Percentiles rank a stretch among this genome's conserved stretches.
Evolutionary conservation across 1,139 yeast genomes (phyloP).

Genomic region (Taphrina communis): DNA sequence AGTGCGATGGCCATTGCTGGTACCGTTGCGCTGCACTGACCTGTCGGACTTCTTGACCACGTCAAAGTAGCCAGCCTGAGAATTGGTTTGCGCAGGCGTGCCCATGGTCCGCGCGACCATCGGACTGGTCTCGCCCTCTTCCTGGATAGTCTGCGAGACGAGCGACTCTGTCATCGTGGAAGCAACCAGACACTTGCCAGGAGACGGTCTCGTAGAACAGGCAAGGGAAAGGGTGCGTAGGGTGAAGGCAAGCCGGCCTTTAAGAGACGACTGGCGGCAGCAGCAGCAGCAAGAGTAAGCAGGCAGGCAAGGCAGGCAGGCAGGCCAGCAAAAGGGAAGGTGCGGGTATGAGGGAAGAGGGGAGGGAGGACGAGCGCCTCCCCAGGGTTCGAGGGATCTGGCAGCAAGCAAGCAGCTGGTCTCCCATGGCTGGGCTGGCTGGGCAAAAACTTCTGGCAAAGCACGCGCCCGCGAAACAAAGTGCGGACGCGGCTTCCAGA

Average conservation of each 20-base stretch:
- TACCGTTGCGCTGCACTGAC: conserved; percentile 3
- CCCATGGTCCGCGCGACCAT: not conserved
- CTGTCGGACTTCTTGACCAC: conserved; percentile 8
- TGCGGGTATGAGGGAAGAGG: not conserved
- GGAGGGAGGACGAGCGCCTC: not conserved
- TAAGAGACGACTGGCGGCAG: not conserved
- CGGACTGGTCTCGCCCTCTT: conserved; percentile 29
- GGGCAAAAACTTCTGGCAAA: too few species aligned
- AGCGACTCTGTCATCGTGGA: conserved; percentile 18
- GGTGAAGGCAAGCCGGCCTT: not conserved
- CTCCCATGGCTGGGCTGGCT: too few species aligned
- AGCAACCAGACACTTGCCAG: conserved; percentile 5
- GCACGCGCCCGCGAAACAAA: too few species aligned
- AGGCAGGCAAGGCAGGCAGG: not conserved
- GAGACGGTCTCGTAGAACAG: not conserved
- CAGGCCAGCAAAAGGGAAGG: not conserved
- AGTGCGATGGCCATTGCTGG: conserved; percentile 18
- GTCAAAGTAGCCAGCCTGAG: conserved; percentile 20
- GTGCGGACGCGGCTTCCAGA: too few species aligned
- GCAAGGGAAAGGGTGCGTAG: not conserved
- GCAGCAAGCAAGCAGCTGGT: not conserved
- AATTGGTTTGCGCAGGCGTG: not conserved
- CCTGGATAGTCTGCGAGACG: conserved; percentile 21
- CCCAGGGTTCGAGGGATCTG: not conserved
- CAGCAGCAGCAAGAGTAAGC: not conserved